Base-by-base conservation (phyloP, 345 rosid species). In the Aquilaria yunnanensis region DNA sequence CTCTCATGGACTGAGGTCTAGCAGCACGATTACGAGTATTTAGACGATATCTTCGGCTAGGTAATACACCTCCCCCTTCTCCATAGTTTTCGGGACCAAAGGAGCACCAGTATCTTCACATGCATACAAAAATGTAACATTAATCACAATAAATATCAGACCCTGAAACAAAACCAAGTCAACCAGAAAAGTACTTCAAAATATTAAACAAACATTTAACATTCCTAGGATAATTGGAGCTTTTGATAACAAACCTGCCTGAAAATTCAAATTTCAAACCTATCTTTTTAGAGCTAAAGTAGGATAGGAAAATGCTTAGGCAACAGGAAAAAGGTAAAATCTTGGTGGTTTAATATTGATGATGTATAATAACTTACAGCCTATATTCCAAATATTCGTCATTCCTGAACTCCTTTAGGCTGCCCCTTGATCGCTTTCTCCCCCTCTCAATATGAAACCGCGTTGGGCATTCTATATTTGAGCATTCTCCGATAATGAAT, bases 61-160 rank as follows among this genome's bases (percentile, higher is more conserved):
- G 99, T 47, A 94, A 78, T 51, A 85, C 74, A 51, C 75, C 77
- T 63, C 99, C 97, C 64, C 96, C 97, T 83, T 90, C 95, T 14
- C 97, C 97, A 64, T 94, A 90, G 81, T 90, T 90, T 83, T 94
- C 96, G 65, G 97, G 96, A 59, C 99, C 99, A 65, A 90, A 88
- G n/a, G 89, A 94, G 53, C 96, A 94, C 93, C 96, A 90, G 78
- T 90, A 90, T 80, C 99, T 88, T 60, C 56, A 56, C 12, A 57
- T 51, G n/a, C 5, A 23, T 37, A 51, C 11, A 4, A 46, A 67
- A 58, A 41, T 16, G 59, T 13, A n/a, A 48, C 23, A 51, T 16
- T 11, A 6, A 32, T 47, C 33, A 34, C 10, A 48, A 16, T 12
- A 33, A 61, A n/a, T 32, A 11, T 23, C 30, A 66, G 50, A 66